Percentiles rank a stretch among this genome's conserved stretches.
Evolutionary conservation across 331 rosid genomes (phyloP).

Genomic region (Dryas integrifolia): DNA sequence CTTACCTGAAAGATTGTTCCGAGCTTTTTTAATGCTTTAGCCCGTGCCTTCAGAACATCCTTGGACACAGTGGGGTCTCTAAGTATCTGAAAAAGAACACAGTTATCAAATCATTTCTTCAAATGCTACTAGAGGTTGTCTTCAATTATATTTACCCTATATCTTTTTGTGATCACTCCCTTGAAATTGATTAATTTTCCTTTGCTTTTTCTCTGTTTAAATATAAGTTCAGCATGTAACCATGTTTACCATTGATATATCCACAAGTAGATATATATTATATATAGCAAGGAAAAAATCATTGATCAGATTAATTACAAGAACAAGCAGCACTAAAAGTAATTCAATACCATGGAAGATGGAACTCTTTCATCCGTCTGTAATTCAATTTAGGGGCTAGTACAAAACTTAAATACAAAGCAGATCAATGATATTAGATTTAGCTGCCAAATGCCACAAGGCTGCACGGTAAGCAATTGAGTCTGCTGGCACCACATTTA

Average conservation of each 20-base stretch:
- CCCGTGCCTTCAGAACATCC: slow-evolving; percentile 67
- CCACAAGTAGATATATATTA: not conserved
- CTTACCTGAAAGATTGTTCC: slow-evolving; percentile 91
- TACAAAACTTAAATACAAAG: not conserved
- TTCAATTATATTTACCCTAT: not conserved
- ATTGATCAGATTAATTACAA: not conserved
- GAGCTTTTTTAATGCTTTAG: slow-evolving; percentile 59
- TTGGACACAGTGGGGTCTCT: slow-evolving; percentile 63
- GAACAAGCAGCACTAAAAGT: not conserved
- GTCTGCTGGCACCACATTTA: not conserved
- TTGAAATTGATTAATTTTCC: not conserved
- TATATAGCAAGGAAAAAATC: not conserved
- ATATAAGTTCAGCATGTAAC: not conserved
- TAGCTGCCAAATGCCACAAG: not conserved
- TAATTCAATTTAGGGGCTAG: not conserved
- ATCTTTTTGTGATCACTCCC: not conserved
- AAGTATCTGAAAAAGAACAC: slow-evolving; percentile 56
- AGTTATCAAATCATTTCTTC: slow-evolving; percentile 9
- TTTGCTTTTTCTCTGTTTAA: not conserved
- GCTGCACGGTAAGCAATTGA: not conserved
- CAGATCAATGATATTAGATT: not conserved
- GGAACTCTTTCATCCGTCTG: not conserved
- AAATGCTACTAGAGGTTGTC: not conserved
- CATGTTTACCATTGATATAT: not conserved
- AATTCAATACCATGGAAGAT: not conserved